Evolutionary conservation across 2,329 filamentous ascomycete species (phyloP), one percentile per base, ranked within the genome.

Genomic region (Fusarium cicatricum): DNA sequence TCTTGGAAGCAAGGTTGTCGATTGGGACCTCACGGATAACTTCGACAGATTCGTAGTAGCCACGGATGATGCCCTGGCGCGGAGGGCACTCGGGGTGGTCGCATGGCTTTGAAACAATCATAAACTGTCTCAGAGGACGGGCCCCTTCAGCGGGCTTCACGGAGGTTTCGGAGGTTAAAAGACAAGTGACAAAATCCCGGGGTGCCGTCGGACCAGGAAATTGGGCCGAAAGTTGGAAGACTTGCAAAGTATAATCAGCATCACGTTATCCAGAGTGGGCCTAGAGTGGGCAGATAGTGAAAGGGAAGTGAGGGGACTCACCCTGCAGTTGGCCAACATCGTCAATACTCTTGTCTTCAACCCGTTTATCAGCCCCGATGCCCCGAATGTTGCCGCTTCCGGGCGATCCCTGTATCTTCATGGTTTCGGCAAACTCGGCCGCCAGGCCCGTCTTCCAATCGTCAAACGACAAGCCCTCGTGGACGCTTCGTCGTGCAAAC

Each of bases 21-120:
- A 87, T 71, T 1, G 88, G 89, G 12, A 97, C 83, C 74, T 98
- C 93, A 43, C 93, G 83, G 52, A 97, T 93, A 63, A 97, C 82
- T 74, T 98, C 94, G 14, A 97, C 89, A 1, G 91, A 96, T 77
- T 97, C 93, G 67, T 97, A 98, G 60, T 88, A 82, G 3, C 93
- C 94, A 34, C 92, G 84, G 42, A 97, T 90, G 71, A 89, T 94
- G 14, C 90, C 91, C 54, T 84, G 77, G 10, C 89, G 82, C 11
- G 83, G 82, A 16, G 88, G 87, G 29, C 90, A 88, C 54, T 91
- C 86, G 0, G 88, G 86, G 71, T 97, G 92, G 16, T 83, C 75
- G 68, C 92, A 90, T 1, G 94, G 94, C 72, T 90, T 92, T 3
- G 92, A 97, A 3, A 97, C 85, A 48, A 97, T 84, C 82, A 97